Evolutionary conservation across 352 stramenopile genomes (phyloP).

Genomic region (Peronospora farinosa): DNA sequence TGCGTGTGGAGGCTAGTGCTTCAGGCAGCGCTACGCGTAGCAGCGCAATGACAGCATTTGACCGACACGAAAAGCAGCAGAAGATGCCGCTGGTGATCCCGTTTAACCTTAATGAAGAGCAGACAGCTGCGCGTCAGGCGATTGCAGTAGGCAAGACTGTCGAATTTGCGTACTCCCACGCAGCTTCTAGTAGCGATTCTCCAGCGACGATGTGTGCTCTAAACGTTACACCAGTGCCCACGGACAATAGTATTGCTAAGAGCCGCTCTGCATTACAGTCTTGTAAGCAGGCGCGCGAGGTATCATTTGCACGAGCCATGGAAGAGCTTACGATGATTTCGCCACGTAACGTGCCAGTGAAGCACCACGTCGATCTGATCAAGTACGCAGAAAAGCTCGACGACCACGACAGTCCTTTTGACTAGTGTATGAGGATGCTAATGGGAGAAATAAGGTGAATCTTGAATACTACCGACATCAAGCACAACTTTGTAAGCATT

Average conservation of each 20-base stretch:
- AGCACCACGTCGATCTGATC: constrained; percentile 76
- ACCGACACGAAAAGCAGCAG: constrained; percentile 16
- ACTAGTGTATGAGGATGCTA: constrained; percentile 51
- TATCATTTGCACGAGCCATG: constrained; percentile 74
- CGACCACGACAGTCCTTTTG: constrained; percentile 47
- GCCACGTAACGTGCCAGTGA: constrained; percentile 67
- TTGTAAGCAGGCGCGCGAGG: constrained; percentile 67
- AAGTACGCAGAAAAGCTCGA: constrained; percentile 81
- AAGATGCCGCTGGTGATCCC: constrained; percentile 66
- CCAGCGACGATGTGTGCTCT: constrained; percentile 37
- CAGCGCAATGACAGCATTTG: constrained; percentile 3
- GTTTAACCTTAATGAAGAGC: constrained; percentile 52
- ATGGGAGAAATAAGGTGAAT: constrained; percentile 21
- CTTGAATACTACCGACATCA: constrained; percentile 23
- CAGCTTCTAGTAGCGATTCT: constrained; percentile 17
- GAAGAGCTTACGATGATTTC: constrained; percentile 71
- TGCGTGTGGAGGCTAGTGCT: constrained; percentile 33
- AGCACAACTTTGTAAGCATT: constrained; percentile 3
- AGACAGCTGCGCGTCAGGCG: constrained; percentile 34
- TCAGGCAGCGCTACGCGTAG: constrained; percentile 13
- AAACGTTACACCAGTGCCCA: constrained; percentile 56
- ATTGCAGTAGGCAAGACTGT: constrained; percentile 63
- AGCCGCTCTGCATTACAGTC: constrained; percentile 62
- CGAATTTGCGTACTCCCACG: constrained; percentile 47
- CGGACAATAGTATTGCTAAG: constrained; percentile 58